Evolutionary conservation across 2,329 filamentous ascomycete species (phyloP), one percentile per base, ranked within the genome.

Genomic region (Cryphonectria carpinicola): DNA sequence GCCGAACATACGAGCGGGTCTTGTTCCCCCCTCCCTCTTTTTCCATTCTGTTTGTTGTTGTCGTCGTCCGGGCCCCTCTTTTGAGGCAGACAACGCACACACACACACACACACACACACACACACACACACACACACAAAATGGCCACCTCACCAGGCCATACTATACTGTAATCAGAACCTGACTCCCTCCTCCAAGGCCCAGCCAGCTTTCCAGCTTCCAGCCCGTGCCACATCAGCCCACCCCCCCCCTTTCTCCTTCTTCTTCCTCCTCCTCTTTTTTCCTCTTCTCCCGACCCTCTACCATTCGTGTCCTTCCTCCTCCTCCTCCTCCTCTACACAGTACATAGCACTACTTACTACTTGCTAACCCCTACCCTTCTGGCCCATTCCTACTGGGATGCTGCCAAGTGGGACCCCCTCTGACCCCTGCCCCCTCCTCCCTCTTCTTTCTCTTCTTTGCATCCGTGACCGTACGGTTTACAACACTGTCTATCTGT

Each of bases 1-100:
- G 22, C 32, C 58, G 58, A 61, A 39, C 58, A 61, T 37, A 39
- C 19, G 58, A 61, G 58, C 58, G 58, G 58, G 58, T 39, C 58
- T 8, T 10, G 1, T 37, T 11, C 25, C 25, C 25, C 17, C 35
- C 22, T 22, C 17, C 22, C 22, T 49, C 19, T n/a, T 22, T 61
- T 13, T 4, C 14, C n/a, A 25, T 37, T 17, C 13, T 32, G 13
- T 39, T 58, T 35, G 32, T 49, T 35, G 32, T 49, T 49, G 32
- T 37, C 4, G 32, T 39, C 25, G 52, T 14, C 52, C 13, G 25
- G 25, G 54, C 13, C 25, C 25, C 14, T 25, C 7, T 28, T 28
- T 39, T 19, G 35, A 61, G 58, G 58, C 58, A 39, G 58, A 61
- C 58, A 61, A 61, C 58, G 39, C 58, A 61, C n/a, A 49, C 43